Evolutionary conservation across 2,329 filamentous ascomycete species (phyloP), one percentile per base, ranked within the genome.

Genomic region (Fusarium concolor): DNA sequence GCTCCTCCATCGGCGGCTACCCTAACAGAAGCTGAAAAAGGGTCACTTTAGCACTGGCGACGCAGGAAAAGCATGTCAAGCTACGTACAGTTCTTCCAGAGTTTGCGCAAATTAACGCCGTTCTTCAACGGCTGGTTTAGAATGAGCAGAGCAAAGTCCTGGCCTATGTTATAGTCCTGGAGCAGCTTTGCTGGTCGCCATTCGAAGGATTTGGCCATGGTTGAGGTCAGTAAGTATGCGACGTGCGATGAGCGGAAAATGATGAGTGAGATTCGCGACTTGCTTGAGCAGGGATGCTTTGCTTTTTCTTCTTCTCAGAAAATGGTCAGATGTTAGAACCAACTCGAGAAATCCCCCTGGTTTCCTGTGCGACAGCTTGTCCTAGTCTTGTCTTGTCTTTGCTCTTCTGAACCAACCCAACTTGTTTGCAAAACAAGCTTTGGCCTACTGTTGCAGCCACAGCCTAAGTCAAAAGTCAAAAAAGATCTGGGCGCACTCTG

Each of bases 1-100:
- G 94, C 94, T 24, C 94, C 96, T 56, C 94, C 96, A 80, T 99
- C 96, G 28, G 94, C 96, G 60, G 94, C 97, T 53, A 98, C 84
- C 24, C 86, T 87, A 64, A 90, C 85, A 22, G 80, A 82, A 52
- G 92, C 90, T 92, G 71, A 28, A 29, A 56, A 14, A 22, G 18
- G 20, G 17, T 17, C 20, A 4, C 37, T 65, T 65, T 51, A 78
- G 72, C 35, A 71, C 41, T 18, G 20, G 24, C 20, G 50, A 17
- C 12, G 14, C 35, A 24, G 52, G 29, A 15, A 17, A 37, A 56
- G 11, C 29, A 58, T 29, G 33, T 29, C 14, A 56, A 63, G 67
- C 57, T 53, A 72, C 79, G 35, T 74, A 85, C 84, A 80, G 55
- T 83, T 84, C 42, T 82, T 76, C 85, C 84, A 82, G 70, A 87